Base-by-base conservation (phyloP, 2,329 filamentous ascomycete species). In the Scleromitrula shiraiana region DNA sequence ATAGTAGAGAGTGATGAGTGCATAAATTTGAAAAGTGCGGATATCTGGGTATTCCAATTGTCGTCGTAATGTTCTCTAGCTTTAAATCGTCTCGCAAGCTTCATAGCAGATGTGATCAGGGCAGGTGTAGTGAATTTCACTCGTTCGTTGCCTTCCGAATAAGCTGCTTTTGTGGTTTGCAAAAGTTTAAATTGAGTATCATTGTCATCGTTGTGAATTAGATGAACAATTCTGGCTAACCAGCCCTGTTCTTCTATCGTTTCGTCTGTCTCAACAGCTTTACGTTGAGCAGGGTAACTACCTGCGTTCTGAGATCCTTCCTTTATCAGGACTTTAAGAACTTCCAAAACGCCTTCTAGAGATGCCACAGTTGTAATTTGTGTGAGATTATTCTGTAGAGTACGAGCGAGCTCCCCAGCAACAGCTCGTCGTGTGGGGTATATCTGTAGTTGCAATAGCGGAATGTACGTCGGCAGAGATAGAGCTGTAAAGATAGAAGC, bases 241-340 rank as follows among this genome's bases (percentile, higher is more conserved):
- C 89, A 96, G 43, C 93, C 93, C 72, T 98, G 93, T 69, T 98
- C 93, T 67, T 98, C 91, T 61, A 97, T 82, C 0, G 91, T 97
- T 70, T 98, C 94, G 53, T 98, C 93, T 0, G 93, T 97, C 71
- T 98, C 94, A 39, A 78, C 72, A 17, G 80, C 78, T 53, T 88
- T 82, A 54, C 88, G 76, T 5, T 85, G 80, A 32, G 85, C 80
- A 0, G 90, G 83, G 59, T 96, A 96, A 24, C 88, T 88, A 39
- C 81, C 77, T n/a, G 87, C 81, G 46, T 83, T 74, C 60, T 95
- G 90, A 12, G 86, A 83, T 10, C 91, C 90, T 68, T 98, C 93
- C 59, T 89, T 93, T 64, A 98, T 93, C 29, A 98, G 72, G 0
- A 98, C 93, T 57, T 87, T 87, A 41, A 96, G 72, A 26, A 95